A percentile compares a stretch with the other conserved stretches of the same genome.
These are phyloP conservation scores for Punica granatum DNA, from an alignment of 345 rosid genomes.

Conservation along the genomic window DNA sequence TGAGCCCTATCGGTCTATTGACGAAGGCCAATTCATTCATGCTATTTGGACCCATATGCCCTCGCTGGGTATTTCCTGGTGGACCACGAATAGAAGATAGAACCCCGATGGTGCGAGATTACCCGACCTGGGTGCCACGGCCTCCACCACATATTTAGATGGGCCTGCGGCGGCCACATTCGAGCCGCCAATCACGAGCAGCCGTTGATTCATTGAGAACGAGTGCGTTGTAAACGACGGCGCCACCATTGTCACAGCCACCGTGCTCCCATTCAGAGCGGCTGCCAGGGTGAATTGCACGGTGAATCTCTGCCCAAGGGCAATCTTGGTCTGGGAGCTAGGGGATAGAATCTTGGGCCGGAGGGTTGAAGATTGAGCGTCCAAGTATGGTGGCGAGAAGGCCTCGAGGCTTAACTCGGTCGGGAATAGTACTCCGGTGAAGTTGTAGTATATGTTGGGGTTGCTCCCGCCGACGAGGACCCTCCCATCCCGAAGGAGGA, in stretches of 20 bases:
- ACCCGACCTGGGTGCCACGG: slow-evolving; percentile 17
- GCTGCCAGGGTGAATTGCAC: slow-evolving; percentile 7
- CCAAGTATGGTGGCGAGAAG: slow-evolving; percentile 50
- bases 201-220: slow-evolving; percentile 37
- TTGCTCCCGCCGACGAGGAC: slow-evolving; percentile 62
- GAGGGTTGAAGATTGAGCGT: slow-evolving; percentile 13
- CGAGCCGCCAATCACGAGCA: slow-evolving; percentile 23
- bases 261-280: neutral
- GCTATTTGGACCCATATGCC: slow-evolving; percentile 31
- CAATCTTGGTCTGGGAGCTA: slow-evolving; percentile 16
- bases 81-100: slow-evolving; percentile 34
- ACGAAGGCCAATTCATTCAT: neutral
- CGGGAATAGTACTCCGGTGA: slow-evolving; percentile 47
- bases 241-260: slow-evolving; percentile 16
- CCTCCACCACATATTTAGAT: neutral
- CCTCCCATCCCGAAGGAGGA: slow-evolving; percentile 57
- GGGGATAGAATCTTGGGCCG: slow-evolving; percentile 39
- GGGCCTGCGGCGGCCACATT: slow-evolving; percentile 3
- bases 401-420: slow-evolving; percentile 57
- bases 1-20: too few relatives aligned
- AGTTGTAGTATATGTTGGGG: slow-evolving; percentile 44
- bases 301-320: slow-evolving; percentile 10
- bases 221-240: slow-evolving; percentile 47
- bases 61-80: slow-evolving; percentile 33
- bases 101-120: slow-evolving; percentile 41